Evolutionary conservation across 1,284 basidiomycete genomes (phyloP), one percentile per base, ranked within the genome.

Genomic region (Pseudozyma sp.): DNA sequence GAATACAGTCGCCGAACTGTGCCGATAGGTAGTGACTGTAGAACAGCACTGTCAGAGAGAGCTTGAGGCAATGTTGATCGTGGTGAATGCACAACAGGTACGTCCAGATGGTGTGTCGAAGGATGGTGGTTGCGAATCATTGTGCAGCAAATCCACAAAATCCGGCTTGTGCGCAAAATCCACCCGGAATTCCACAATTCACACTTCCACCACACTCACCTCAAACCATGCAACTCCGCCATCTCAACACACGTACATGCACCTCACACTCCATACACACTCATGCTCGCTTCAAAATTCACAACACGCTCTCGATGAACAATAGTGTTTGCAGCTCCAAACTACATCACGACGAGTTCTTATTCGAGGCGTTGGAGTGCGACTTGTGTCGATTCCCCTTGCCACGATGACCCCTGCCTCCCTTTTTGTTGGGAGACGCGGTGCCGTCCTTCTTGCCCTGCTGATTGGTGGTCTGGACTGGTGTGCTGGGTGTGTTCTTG

Each of bases 381-480:
- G 61, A 69, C 53, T 69, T 69, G 61, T 69, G 67, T 39, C 61
- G 30, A 50, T 68, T 68, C 3, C 64, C 64, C 14, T 64, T 69
- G 39, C 66, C 66, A 4, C 60, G 31, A 24, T 58, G 50, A 5
- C 55, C 50, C 24, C 66, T 31, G 11, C 60, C 60, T 17, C 60
- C 55, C 9, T 47, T 55, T 35, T 60, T 69, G 14, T 33, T 42
- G 0, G 67, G 67, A 5, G 67, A 64, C n/a, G 56, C 60, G 33
- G 56, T 43, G 30, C 53, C 61, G 24, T 69, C 57, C 14, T 64
- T 69, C 29, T 48, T 51, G 13, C 52, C 56, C 47, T 54, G 55
- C 47, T 54, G 55, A 3, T 46, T 46, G 31, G 44, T 43, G 37
- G 6, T 14, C 35, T 19, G 47, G n/a, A n/a, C 49, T 3, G 60